These are phyloP conservation scores for Cutaneotrichosporon cyanovorans DNA, from an alignment of 1,284 basidiomycete genomes.

Conservation along the genomic window DNA sequence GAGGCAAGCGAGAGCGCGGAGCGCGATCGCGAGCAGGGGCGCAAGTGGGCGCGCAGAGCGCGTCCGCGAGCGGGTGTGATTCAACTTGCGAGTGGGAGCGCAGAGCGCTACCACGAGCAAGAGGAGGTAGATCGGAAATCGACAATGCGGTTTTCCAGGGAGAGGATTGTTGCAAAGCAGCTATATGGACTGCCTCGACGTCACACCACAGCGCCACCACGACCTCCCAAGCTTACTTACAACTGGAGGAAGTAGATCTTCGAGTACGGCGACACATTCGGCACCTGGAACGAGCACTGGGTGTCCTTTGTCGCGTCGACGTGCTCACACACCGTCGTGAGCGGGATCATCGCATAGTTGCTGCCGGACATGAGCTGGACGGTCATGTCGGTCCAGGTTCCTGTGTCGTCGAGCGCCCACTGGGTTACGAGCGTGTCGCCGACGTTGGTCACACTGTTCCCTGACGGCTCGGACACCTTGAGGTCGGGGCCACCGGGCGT, in stretches of 20 bases:
- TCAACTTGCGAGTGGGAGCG: too few species aligned
- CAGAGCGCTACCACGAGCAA: too few species aligned
- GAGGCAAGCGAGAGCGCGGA: background rate
- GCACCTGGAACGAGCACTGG: conserved; percentile 24
- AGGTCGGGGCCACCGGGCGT: background rate
- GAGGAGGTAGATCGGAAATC: too few species aligned
- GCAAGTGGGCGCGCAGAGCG: too few species aligned
- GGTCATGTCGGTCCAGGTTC: conserved; percentile 42
- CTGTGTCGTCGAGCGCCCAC: conserved; percentile 43
- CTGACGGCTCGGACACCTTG: conserved; percentile 25
- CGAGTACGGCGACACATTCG: conserved; percentile 44
- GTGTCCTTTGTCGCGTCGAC: conserved; percentile 32
- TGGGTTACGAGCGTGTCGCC: conserved; percentile 32
- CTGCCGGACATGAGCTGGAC: conserved; percentile 44
- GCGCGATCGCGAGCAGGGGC: too few species aligned
- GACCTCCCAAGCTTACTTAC: too few species aligned
- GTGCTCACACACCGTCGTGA: conserved; percentile 28
- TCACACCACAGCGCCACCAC: too few species aligned
- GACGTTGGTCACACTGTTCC: conserved; percentile 34
- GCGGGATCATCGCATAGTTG: conserved; percentile 26
- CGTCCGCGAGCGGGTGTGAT: too few species aligned
- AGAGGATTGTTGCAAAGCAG: too few species aligned
- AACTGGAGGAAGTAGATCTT: conserved; percentile 48
- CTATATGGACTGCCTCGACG: too few species aligned
- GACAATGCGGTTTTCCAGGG: too few species aligned